Base-by-base conservation (phyloP, 352 stramenopile species). In the Globisporangium rhizosaccharum region DNA sequence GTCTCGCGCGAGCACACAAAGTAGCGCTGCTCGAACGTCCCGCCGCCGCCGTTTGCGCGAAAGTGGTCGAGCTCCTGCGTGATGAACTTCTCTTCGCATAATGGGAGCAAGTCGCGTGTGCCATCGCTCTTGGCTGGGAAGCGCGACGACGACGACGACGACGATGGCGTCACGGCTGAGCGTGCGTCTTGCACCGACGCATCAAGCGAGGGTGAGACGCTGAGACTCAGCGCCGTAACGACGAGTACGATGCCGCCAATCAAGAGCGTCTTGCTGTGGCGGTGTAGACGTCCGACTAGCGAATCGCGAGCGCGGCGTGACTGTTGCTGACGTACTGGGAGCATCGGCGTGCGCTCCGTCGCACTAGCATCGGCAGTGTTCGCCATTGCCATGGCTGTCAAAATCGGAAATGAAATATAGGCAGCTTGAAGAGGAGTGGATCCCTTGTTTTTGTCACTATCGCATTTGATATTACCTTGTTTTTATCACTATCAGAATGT, bases 1-100 rank as follows among this genome's bases (percentile, higher is more conserved):
- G 67, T 85, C 57, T 81, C 69, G 48, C 86, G 72, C 62, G 90
- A 66, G 63, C 88, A 97, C 39, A 97, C 75, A 65, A 96, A 97
- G 70, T 96, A 97, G 56, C 90, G 82, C 65, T 96, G 76, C 62
- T 87, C 61, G 68, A 88, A 96, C 12, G 68, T 92, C 20, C 69
- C 66, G 12, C 67, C 76, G 14, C 68, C 66, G 37, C 44, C 44
- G 8, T 49, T 49, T 5, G 75, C 67, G 51, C 80, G 66, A 63
- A 91, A 92, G 70, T 92, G 81, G 66, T 90, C 83, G 54, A 92
- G 76, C 56, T 71, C 73, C 72, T 92, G 83, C 36, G 71, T 79
- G 57, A 90, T 81, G 61, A 76, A 90, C 23, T 71, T 75, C 66
- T 92, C 81, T 41, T 90, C 67, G 61, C 83, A 92, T 23, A 88